Evolutionary conservation across 805 yeast species (phyloP).

Genomic region (Suhomyces pyralidae): DNA sequence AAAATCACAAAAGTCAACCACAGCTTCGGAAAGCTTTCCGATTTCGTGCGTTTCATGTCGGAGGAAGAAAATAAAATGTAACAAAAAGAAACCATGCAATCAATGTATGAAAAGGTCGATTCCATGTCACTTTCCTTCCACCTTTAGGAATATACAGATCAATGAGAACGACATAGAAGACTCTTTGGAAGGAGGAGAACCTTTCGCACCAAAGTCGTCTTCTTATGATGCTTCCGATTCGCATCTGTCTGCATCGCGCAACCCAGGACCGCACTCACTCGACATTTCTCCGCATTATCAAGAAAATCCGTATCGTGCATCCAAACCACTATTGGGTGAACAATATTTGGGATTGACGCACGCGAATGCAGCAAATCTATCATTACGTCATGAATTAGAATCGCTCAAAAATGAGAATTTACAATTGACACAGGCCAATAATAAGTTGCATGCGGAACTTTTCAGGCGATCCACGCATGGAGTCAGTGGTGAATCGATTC

Average conservation of each 20-base stretch:
- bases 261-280: neutral
- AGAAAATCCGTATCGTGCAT: neutral
- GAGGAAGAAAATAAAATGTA: constrained; percentile 34
- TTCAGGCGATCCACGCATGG: neutral
- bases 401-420: constrained; percentile 19
- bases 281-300: neutral
- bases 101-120: constrained; percentile 37
- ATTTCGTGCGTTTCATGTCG: constrained; percentile 38
- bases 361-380: neutral
- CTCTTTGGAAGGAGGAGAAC: neutral
- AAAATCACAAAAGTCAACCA: neutral
- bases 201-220: neutral
- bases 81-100: constrained; percentile 38
- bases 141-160: constrained; percentile 41
- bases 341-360: neutral
- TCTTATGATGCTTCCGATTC: neutral
- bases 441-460: constrained; percentile 14
- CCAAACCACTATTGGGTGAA: neutral
- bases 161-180: constrained; percentile 18
- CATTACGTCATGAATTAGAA: constrained; percentile 14
- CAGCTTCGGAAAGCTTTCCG: constrained; percentile 22
- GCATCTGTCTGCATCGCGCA: neutral
- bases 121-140: constrained; percentile 46
- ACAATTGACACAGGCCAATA: constrained; percentile 17
- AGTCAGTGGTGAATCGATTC: too few relatives aligned